Evolutionary conservation across 1,284 basidiomycete genomes (phyloP), one percentile per base, ranked within the genome.

Genomic region (Jaminaea rosea): DNA sequence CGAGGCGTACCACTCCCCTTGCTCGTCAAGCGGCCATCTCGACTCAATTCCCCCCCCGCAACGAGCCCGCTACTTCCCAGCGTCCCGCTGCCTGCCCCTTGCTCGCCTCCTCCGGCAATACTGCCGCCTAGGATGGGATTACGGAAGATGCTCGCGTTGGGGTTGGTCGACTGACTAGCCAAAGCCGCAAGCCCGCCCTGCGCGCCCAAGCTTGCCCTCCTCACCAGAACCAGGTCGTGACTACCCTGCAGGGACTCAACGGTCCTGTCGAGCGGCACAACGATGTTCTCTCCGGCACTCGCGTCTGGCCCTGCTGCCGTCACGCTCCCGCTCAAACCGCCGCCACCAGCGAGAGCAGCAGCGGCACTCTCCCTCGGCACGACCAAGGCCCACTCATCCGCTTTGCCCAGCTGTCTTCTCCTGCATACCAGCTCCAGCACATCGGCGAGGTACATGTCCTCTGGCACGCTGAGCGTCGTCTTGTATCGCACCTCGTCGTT

Each of bases 391-490:
- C 71, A 74, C n/a, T 65, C 59, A 36, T 62, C 60, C 4, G 63
- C 53, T 19, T 60, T 55, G 1, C 52, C 63, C 24, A 74, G 55
- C 24, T 66, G 59, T 10, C 66, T 56, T 51, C 69, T 67, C 26
- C 62, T 53, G 52, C 72, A 70, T 21, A 71, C 60, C 57, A 62
- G 60, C 62, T 96, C 92, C 32, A 97, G 81, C 0, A 92, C 87
- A 75, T 99, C 92, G 51, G 90, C 87, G 80, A 97, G 85, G 75
- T 96, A 98, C 85, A 89, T 94, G n/a, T 88, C 90, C 15, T 58
- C 59, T 2, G 88, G 66, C 11, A 77, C 73, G 29, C 75, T 63
- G 11, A 77, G 46, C n/a, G 70, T 75, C 26, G 73, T 75, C 56
- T 63, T 70, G 59, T 68, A 66, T 11, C 59, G 58, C 45, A 70